Percentiles rank a stretch among this genome's conserved stretches.
These are phyloP conservation scores for Neopestalotiopsis sp. DNA, from an alignment of 2,329 filamentous ascomycete species.

Conservation along the genomic window DNA sequence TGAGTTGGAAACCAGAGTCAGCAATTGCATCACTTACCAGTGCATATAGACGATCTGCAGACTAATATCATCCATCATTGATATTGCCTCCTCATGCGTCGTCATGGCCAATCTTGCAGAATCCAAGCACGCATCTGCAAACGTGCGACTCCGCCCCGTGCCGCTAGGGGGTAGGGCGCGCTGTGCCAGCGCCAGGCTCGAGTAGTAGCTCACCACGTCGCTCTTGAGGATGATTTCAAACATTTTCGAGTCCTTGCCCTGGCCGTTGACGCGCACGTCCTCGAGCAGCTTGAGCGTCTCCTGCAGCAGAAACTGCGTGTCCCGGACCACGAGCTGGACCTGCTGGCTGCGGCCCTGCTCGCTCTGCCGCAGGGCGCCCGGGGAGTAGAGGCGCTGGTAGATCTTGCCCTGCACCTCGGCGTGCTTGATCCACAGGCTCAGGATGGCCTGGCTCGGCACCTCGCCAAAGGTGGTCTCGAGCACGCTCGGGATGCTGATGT, in stretches of 20 bases:
- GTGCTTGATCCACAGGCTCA: constrained; percentile 53
- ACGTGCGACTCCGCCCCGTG: constrained; percentile 32
- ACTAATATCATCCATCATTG: constrained; percentile 40
- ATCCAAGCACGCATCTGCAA: constrained; percentile 47
- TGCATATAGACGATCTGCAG: constrained; percentile 48
- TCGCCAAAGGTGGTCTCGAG: constrained; percentile 37
- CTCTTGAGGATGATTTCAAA: constrained; percentile 42
- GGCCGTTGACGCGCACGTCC: constrained; percentile 24
- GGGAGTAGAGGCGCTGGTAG: constrained; percentile 59
- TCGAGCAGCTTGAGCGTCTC: constrained; percentile 31
- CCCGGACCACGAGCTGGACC: constrained; percentile 36
- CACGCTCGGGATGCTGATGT: constrained; percentile 50
- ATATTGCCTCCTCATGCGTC: constrained; percentile 46
- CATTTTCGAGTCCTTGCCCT: constrained; percentile 32
- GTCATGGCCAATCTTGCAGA: constrained; percentile 46
- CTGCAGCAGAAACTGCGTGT: constrained; percentile 37
- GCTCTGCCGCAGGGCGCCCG: constrained; percentile 42
- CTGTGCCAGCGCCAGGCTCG: constrained; percentile 47
- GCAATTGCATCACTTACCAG: constrained; percentile 39
- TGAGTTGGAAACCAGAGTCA: constrained; percentile 13
- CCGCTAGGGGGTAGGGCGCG: constrained; percentile 42
- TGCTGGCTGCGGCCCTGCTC: constrained; percentile 38
- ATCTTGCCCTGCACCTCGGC: constrained; percentile 61
- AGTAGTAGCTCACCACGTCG: constrained; percentile 47
- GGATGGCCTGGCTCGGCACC: constrained; percentile 41